phyloP scores from a whole-genome alignment of 31 red algal genomes.

The Asparagopsis taxiformis region DNA sequence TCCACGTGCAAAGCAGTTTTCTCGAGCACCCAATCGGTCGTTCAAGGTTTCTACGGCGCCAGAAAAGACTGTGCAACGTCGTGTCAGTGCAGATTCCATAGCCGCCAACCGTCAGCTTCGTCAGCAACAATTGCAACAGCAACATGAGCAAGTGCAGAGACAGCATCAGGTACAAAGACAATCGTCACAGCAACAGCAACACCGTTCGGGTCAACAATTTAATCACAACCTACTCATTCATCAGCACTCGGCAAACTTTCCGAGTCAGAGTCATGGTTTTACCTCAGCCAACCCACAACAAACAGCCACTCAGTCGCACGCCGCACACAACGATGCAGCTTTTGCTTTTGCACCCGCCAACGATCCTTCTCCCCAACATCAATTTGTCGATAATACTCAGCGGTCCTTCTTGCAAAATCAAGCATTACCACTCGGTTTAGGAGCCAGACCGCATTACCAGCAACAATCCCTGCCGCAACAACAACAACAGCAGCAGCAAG shows the following conservation, averaged over 20 bases:
- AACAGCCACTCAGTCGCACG: constrained; percentile 15
- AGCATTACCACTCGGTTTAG: neutral
- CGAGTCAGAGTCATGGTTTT: constrained; percentile 6
- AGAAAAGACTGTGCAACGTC: too few species aligned
- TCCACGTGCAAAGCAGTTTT: too few species aligned
- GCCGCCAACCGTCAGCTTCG: neutral
- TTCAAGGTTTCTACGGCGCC: neutral
- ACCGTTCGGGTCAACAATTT: constrained; percentile 11
- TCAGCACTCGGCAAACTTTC: neutral
- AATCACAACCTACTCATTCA: constrained; percentile 9
- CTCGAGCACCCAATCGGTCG: too few species aligned
- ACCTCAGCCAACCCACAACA: neutral
- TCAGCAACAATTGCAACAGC: constrained; percentile 12
- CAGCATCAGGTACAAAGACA: constrained; percentile 15
- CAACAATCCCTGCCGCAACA: neutral
- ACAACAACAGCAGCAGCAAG: neutral
- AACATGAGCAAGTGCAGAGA: constrained; percentile 14
- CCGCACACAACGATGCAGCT: constrained; percentile 1
- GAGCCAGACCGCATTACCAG: neutral
- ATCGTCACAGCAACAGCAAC: constrained; percentile 18
- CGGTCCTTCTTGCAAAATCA: constrained; percentile 18
- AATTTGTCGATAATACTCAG: constrained; percentile 8
- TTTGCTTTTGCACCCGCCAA: constrained; percentile 27
- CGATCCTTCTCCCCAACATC: constrained; percentile 14
- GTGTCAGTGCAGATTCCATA: neutral